Base-by-base conservation (phyloP, 306 rosid genomes). In the Canavalia ensiformis region DNA sequence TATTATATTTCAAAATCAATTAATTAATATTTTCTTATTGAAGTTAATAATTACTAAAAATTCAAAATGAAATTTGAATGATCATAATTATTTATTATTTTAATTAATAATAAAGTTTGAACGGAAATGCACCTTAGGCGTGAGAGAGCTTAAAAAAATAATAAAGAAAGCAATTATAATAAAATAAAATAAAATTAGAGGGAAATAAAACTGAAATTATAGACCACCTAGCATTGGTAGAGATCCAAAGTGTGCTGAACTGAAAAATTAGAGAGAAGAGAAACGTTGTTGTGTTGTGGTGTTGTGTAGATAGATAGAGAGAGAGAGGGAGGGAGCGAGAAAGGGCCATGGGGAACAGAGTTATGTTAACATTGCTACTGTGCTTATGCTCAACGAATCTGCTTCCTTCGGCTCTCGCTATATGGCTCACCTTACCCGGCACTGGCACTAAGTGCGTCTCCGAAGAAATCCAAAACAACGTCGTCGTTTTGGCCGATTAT, bases 381-480 rank as follows among this genome's bases (percentile, higher is more conserved):
- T 73, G 75, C 72, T 69, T 89, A 75, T 47, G 86, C 82, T 74
- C 80, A 5, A 6, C 37, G 59, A 68, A 72, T 58, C 35, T 83
- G 10, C 30, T 84, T 11, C 77, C 72, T 31, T 74, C 83, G 30
- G 73, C 76, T 33, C 64, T 86, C 41, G 89, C 90, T 57, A 79
- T 91, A 30, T 88, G 93, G 93, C 84, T 91, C 56, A 87, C 86
- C 34, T n/a, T 95, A 29, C 97, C 98, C 1, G 0, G 83, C 6
- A 10, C 89, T 9, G 94, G 90, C 3, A 91, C 93, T 47, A 95
- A 95, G 83, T 95, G 99, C 82, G 99, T 95, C 77, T 90, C 97
- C 47, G 99, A 95, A 85, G 99, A 95, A 91, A 92, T 93, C 89
- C 99, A 93, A 69, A 88, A 70, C 68, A 90, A 95, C 90, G 93